A percentile compares a stretch with the other conserved stretches of the same genome.
These are phyloP conservation scores for Juncus effusus DNA, from an alignment of 176 grass and related monocot species.

Conservation along the genomic window DNA sequence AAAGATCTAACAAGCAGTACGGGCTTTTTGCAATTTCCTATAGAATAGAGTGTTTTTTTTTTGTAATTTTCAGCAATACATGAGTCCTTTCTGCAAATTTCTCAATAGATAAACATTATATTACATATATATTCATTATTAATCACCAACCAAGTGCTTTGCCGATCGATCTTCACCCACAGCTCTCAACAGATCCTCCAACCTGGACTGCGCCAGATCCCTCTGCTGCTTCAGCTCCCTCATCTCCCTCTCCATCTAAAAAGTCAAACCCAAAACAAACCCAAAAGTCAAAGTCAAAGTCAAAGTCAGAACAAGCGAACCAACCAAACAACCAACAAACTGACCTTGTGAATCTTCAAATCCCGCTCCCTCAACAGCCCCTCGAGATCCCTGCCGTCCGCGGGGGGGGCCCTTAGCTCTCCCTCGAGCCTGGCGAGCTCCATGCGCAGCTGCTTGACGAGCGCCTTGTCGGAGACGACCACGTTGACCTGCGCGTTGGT, in stretches of 20 bases:
- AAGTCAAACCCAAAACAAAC: constrained; percentile 9
- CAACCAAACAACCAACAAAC: constrained; percentile 13
- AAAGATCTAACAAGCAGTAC: no score
- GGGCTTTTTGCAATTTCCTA: no score
- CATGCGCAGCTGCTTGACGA: constrained; percentile 79
- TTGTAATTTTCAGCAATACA: no score
- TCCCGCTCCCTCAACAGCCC: constrained; percentile 72
- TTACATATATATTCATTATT: neutral
- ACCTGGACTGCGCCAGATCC: constrained; percentile 67
- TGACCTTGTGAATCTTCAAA: constrained; percentile 69
- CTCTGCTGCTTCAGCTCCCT: constrained; percentile 73
- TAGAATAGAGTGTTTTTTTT: no score
- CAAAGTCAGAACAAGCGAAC: neutral
- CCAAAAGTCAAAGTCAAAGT: neutral
- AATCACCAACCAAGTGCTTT: constrained; percentile 43
- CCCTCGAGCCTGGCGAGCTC: constrained; percentile 79
- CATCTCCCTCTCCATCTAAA: constrained; percentile 95
- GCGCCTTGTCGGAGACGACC: constrained; percentile 80
- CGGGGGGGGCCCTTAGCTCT: constrained; percentile 56
- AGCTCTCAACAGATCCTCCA: constrained; percentile 61
- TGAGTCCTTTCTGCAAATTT: no score
- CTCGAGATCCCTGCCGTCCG: constrained; percentile 43
- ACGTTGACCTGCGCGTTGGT: constrained; percentile 87
- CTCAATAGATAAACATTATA: no score
- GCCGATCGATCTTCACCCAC: constrained; percentile 57